Conservation (phyloP, 495 filamentous ascomycete genomes). For the Polyplosphaeria fusca region DNA sequence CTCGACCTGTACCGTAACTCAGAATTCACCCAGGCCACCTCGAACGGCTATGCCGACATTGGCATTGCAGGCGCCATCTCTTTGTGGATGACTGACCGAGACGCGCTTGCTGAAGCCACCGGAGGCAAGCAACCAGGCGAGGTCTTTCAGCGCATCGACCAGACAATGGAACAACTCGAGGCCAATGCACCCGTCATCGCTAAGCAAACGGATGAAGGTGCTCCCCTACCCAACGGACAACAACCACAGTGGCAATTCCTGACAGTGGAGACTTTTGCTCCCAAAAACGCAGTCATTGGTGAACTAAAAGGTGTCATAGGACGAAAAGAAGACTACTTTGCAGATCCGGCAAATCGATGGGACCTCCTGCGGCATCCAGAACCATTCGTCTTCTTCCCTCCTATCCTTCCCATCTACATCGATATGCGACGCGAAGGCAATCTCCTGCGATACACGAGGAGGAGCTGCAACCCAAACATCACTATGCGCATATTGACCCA, state of each 20-base stretch:
- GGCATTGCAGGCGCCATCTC: constrained; percentile 64
- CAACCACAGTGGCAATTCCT: constrained; percentile 69
- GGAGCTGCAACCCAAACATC: constrained; percentile 86
- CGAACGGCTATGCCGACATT: constrained; percentile 67
- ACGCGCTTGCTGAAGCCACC: constrained; percentile 46
- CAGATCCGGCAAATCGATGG: constrained; percentile 72
- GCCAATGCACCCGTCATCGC: constrained; percentile 47
- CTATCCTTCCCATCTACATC: constrained; percentile 67
- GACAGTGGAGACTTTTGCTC: constrained; percentile 59
- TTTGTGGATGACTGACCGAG: constrained; percentile 67
- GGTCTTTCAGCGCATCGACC: constrained; percentile 56
- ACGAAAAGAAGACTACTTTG: constrained; percentile 70
- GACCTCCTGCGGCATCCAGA: constrained; percentile 71
- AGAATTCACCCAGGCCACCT: constrained; percentile 53
- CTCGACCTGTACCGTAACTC: constrained; percentile 65
- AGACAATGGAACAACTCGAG: constrained; percentile 53
- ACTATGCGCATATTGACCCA: constrained; percentile 75
- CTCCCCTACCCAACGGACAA: constrained; percentile 46
- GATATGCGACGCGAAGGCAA: constrained; percentile 85
- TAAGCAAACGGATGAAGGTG: constrained; percentile 49
- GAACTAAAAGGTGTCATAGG: constrained; percentile 87
- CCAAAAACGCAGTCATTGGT: constrained; percentile 67
- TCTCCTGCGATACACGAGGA: constrained; percentile 73
- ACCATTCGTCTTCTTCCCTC: constrained; percentile 47
- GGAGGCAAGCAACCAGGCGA: constrained; percentile 41